phyloP scores from a whole-genome alignment of 1,139 yeast species.

The Candida glucosophila region DNA sequence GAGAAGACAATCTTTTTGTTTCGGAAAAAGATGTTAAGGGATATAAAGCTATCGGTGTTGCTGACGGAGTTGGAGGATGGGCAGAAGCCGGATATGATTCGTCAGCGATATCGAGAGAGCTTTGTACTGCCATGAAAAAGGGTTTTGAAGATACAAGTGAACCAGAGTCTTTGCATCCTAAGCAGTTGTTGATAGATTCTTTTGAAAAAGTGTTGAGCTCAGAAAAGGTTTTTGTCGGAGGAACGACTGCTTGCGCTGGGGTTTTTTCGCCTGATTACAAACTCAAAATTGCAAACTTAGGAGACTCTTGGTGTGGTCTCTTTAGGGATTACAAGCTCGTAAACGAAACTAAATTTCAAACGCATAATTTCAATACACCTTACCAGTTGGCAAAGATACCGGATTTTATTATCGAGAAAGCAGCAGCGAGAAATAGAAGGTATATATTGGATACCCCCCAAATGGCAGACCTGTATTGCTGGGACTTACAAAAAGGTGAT shows the following conservation, averaged over 20 bases:
- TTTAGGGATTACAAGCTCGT: conserved; percentile 60
- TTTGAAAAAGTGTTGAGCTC: conserved; percentile 44
- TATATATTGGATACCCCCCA: conserved; percentile 50
- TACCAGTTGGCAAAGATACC: conserved; percentile 87
- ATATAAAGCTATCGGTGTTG: conserved; percentile 70
- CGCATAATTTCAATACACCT: conserved; percentile 87
- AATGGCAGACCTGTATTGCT: conserved; percentile 41
- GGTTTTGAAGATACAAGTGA: conserved; percentile 15
- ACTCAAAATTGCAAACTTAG: conserved; percentile 69
- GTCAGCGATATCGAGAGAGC: conserved; percentile 66
- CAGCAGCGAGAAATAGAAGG: conserved; percentile 48
- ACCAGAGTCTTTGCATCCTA: conserved; percentile 24
- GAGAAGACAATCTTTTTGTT: conserved; percentile 80
- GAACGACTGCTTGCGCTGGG: conserved; percentile 92
- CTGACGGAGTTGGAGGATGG: conserved; percentile 99
- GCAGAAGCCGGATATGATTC: conserved; percentile 87
- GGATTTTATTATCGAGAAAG: conserved; percentile 43
- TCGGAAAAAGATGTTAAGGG: conserved; percentile 34
- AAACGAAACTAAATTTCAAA: conserved; percentile 66
- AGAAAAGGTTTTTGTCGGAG: conserved; percentile 74
- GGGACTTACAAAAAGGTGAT: conserved; percentile 58
- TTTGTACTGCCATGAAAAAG: conserved; percentile 36
- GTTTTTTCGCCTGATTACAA: conserved; percentile 45
- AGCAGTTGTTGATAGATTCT: conserved; percentile 43
- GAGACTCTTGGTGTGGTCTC: conserved; percentile 93